A percentile compares a stretch with the other conserved stretches of the same genome.
phyloP scores from a whole-genome alignment of 305 asterid species.

The Plantago lanceolata region DNA sequence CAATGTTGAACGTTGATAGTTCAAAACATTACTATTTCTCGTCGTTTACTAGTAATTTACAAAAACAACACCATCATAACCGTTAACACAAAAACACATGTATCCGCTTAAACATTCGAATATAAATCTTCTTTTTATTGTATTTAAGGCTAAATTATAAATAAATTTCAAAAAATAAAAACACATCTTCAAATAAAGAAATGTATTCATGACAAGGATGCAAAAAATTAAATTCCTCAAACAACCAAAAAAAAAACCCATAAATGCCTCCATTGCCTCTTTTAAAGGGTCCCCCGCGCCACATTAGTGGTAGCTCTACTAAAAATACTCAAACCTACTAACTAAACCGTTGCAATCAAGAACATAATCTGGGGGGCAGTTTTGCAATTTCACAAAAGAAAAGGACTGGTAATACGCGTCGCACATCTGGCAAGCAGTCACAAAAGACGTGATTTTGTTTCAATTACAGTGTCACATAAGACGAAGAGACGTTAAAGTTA shows the following conservation, averaged over 20 bases:
- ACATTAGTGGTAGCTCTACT: conserved; percentile 1
- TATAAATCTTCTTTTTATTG: no score
- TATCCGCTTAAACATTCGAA: no score
- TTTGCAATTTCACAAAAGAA: conserved; percentile 26
- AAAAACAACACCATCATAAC: no score
- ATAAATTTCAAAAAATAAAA: no score
- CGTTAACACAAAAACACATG: no score
- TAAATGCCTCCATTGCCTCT: neutral
- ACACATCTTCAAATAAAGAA: neutral
- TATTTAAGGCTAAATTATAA: no score
- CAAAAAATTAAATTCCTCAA: neutral
- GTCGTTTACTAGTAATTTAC: no score
- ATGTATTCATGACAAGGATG: neutral
- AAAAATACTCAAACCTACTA: conserved; percentile 19
- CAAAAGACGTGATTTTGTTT: neutral
- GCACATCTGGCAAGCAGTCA: conserved; percentile 8
- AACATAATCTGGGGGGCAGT: conserved; percentile 12
- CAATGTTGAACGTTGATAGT: no score
- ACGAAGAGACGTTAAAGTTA: conserved; percentile 41
- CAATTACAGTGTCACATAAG: conserved; percentile 2
- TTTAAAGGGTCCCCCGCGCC: conserved; percentile 1
- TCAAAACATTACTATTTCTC: no score
- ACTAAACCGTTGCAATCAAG: conserved; percentile 40
- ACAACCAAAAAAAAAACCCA: neutral
- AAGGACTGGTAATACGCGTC: conserved; percentile 33